A percentile compares a stretch with the other conserved stretches of the same genome.
Evolutionary conservation across 352 stramenopile species (phyloP).

Genomic region (Globisporangium emineosum): DNA sequence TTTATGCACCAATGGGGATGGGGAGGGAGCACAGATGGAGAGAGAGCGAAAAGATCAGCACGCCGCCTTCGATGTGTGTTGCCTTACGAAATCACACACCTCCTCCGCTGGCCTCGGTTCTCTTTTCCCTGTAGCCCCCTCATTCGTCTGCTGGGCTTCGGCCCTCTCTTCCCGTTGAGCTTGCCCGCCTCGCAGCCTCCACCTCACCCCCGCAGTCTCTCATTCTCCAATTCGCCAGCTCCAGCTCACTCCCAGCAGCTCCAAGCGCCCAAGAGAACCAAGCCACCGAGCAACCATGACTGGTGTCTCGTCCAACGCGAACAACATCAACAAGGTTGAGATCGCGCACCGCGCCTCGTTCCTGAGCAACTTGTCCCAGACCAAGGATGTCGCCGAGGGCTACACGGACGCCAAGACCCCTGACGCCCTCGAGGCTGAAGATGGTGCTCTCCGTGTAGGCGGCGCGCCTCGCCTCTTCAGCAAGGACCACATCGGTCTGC

Average conservation of each 20-base stretch:
- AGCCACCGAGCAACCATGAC: not conserved
- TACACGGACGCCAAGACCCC: not conserved
- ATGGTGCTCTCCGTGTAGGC: not conserved
- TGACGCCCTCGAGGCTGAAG: not conserved
- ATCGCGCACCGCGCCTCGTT: not conserved
- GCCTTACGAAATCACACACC: too few species aligned
- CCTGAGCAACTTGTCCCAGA: not conserved
- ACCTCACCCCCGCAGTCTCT: not conserved
- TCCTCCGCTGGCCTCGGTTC: too few species aligned
- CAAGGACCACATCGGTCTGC: not conserved
- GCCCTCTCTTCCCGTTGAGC: too few species aligned
- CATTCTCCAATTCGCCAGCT: conserved; percentile 1
- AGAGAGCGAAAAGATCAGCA: too few species aligned
- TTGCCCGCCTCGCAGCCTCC: too few species aligned
- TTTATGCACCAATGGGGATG: too few species aligned
- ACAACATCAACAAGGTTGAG: conserved; percentile 1
- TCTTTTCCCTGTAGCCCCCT: too few species aligned
- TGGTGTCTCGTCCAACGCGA: not conserved
- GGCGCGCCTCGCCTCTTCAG: not conserved
- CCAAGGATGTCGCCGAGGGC: not conserved
- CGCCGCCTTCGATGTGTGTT: too few species aligned
- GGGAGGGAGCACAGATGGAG: too few species aligned
- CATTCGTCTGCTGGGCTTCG: too few species aligned
- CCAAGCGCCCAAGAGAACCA: not conserved
- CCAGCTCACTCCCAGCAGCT: not conserved